Evolutionary conservation across 768 basidiomycete genomes (phyloP), one percentile per base, ranked within the genome.

Genomic region (Artomyces pyxidatus): DNA sequence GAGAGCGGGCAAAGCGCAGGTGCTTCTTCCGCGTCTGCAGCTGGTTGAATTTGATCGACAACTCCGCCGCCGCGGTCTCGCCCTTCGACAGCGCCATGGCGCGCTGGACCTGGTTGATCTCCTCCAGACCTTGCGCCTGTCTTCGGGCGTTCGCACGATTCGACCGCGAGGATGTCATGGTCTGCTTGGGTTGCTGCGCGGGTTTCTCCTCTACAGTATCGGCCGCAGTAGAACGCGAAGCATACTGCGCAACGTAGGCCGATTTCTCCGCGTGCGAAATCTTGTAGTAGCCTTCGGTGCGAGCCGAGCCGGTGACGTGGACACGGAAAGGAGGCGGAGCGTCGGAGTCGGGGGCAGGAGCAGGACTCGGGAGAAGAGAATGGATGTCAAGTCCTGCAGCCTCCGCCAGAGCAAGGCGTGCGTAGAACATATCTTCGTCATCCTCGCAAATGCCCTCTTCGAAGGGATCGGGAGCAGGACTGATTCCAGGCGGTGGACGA

Each of bases 21-120:
- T 95, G 93, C 71, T 99, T 99, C 81, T 98, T 98, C 55, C 96
- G 73, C 29, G 94, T 92, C 67, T 96, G 90, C 21, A 99, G 78
- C 70, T 98, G 96, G 65, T 98, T 98, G 74, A 98, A 98, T 72
- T 96, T 95, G 75, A 96, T 87, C n/a, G 71, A 73, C 37, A 88
- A 64, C 63, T 89, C 78, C 45, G 72, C 79, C 21, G 82, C 78
- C 3, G 80, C 77, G 3, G 78, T 78, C 67, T 88, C 85, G 54
- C 84, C 75, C 67, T 84, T 85, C 47, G 82, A 86, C 52, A 88
- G 62, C 21, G 81, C 84, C 42, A 84, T 83, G 19, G 83, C 85
- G 23, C 79, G 76, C 62, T 94, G 87, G 43, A 95, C 83, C 63
- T 92, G 83, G 60, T 94, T 90, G 70, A 95, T 88, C 69, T 95